Base-by-base conservation (phyloP, 2,329 filamentous ascomycete genomes). In the Colletotrichum scovillei region DNA sequence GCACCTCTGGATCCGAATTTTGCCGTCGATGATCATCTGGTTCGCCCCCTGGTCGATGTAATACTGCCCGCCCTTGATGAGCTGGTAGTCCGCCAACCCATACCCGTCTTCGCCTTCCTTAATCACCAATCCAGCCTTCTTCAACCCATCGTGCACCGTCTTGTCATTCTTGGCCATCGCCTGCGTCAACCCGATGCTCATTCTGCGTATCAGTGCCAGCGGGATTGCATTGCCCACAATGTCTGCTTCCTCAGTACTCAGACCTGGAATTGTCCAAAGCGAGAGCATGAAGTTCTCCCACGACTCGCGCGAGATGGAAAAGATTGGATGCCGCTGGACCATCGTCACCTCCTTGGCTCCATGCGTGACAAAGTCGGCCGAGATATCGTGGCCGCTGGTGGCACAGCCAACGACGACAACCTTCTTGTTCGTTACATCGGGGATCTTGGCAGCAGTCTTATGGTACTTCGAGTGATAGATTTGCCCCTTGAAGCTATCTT, bases 271-370 rank as follows among this genome's bases (percentile, higher is more conserved):
- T 19, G 76, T 74, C 38, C 77, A 81, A 32, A 84, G 80, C 6
- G 83, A 80, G 64, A 84, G 78, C 78, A 88, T 85, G 49, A 86
- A 82, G 0, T 86, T 79, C 1, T 84, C 84, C 53, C 83, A 83
- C 4, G 52, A 68, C 60, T 85, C 81, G 16, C 81, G 81, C 0
- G 84, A 85, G 30, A 89, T 81, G 12, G 88, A 85, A 76, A 86
- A 88, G 3, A 87, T 89, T 2, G 83, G 84, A 9, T 82, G 81
- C 9, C 88, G 85, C 78, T 90, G 88, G 1, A 90, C 76, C 84
- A 90, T 87, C 4, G 87, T 88, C 2, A 89, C 86, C 24, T 84
- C 78, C 2, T 72, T 75, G 5, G 85, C 85, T 1, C 87, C 87
- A 42, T 85, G 83, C 63, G 88, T 82, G 60, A 83, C 82, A 74